Percentiles rank a stretch among this genome's conserved stretches.
phyloP scores from a whole-genome alignment of 2,329 filamentous ascomycete species.

The Onygenales sp. region DNA sequence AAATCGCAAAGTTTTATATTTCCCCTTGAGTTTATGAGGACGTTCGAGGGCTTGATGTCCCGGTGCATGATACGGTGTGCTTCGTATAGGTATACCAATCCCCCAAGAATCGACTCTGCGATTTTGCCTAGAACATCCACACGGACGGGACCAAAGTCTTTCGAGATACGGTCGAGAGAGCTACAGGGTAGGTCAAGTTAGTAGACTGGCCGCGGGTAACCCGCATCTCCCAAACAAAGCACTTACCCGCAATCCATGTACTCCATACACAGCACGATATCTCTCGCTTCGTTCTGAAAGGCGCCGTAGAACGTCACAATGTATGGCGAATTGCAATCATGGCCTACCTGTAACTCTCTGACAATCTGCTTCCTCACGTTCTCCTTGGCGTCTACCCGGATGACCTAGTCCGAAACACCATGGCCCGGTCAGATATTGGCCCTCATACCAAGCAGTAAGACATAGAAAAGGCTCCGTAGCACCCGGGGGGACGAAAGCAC shows the following conservation, averaged over 20 bases:
- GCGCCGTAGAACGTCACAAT: constrained; percentile 98
- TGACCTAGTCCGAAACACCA: constrained; percentile 52
- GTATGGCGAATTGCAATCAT: constrained; percentile 91
- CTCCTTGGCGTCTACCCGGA: constrained; percentile 95
- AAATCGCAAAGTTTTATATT: constrained; percentile 98
- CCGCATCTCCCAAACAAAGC: too few species aligned
- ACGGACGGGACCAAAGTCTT: constrained; percentile 86
- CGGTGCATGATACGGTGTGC: constrained; percentile 98
- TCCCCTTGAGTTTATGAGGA: constrained; percentile 87
- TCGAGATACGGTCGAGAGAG: constrained; percentile 85
- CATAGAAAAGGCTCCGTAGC: neutral
- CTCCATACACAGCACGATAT: constrained; percentile 99
- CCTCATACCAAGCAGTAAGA: neutral
- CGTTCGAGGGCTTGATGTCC: constrained; percentile 97
- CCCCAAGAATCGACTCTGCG: constrained; percentile 86
- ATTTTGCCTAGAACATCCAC: constrained; percentile 98
- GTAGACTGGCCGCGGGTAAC: too few species aligned
- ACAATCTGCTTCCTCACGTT: constrained; percentile 96
- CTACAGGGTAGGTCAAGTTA: constrained; percentile 37
- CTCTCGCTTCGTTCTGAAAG: constrained; percentile 90
- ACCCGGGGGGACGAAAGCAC: constrained; percentile 7
- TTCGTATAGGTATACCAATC: constrained; percentile 88
- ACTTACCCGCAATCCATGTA: constrained; percentile 98
- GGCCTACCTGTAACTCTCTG: constrained; percentile 94
- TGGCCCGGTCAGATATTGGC: neutral